phyloP scores from a whole-genome alignment of 2,329 filamentous ascomycete genomes.

The Penicillium sp. region DNA sequence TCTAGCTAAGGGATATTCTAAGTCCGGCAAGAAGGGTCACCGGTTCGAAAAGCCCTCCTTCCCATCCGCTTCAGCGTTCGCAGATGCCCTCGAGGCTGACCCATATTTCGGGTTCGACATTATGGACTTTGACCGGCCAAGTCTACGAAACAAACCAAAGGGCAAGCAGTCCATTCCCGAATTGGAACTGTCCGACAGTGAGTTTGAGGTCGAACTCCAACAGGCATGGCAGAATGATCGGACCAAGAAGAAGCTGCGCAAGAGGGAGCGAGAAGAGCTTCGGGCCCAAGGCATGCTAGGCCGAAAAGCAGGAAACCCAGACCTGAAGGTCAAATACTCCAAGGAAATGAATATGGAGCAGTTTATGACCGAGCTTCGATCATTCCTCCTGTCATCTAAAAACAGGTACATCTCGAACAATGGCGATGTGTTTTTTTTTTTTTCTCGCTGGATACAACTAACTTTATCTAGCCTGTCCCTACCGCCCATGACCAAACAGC shows the following conservation, averaged over 20 bases:
- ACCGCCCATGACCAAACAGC: constrained; percentile 79
- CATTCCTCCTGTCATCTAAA: constrained; percentile 66
- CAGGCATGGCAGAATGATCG: constrained; percentile 67
- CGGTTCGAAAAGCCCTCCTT: constrained; percentile 38
- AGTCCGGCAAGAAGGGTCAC: constrained; percentile 54
- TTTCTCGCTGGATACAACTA: constrained; percentile 1
- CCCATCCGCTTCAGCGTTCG: constrained; percentile 57
- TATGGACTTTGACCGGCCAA: constrained; percentile 78
- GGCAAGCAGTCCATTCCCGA: constrained; percentile 57
- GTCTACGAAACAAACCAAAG: constrained; percentile 65
- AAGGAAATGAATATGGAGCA: constrained; percentile 71
- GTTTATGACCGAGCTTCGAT: constrained; percentile 69
- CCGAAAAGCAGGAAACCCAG: constrained; percentile 54
- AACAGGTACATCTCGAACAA: constrained; percentile 58
- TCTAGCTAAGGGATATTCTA: constrained; percentile 22
- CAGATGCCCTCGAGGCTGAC: constrained; percentile 59
- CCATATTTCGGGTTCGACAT: constrained; percentile 74
- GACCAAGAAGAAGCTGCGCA: constrained; percentile 69
- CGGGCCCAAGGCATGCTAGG: constrained; percentile 68
- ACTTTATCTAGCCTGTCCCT: constrained; percentile 61
- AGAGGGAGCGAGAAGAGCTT: constrained; percentile 68
- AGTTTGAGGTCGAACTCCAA: constrained; percentile 63
- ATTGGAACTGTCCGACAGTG: constrained; percentile 65
- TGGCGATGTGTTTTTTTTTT: constrained; percentile 12
- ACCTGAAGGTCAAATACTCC: constrained; percentile 70